Base-by-base conservation (phyloP, 352 stramenopile species). In the Globisporangium viniferum region DNA sequence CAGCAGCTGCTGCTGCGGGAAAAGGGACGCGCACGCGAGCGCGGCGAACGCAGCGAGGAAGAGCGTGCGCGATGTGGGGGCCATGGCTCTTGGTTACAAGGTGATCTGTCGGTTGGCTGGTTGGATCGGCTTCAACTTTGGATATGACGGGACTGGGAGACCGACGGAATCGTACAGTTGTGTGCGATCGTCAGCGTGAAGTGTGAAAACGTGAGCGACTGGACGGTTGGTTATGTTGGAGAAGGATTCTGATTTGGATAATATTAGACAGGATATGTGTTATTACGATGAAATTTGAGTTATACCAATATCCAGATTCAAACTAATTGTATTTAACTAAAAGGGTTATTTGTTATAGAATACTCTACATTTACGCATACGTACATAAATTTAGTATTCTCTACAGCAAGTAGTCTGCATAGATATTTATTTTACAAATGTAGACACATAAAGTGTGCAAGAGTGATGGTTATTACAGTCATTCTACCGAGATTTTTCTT, bases 101-200 rank as follows among this genome's bases (percentile, higher is more conserved):
- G 5, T 6, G 29, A 59, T 64, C 27, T 20, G 31, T 24, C 51
- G 31, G 31, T 29, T 62, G 57, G 20, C 22, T 62, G 57, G n/a
- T 35, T 62, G 57, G 33, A 24, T 14, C 8, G 29, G 54, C 64
- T 69, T 69, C 62, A 67, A 67, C 62, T 61, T 67, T 35, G 62
- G 39, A 33, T 53, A 14, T 67, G 12, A 20, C 24, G 2, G 29
- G 24, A 44, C 36, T 29, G 14, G 15, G 61, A 51, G 35, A 33
- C 9, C 33, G 33, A 51, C 57, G 35, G 57, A 62, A 62, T 36
- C 24, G 18, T 15, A 55, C 24, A 24, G 24, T 24, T 24, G n/a
- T 22, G 15, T 15, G 41, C 41, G 14, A n/a, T 49, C 15, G 41
- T 49, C 41, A 49, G 41, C 4, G 24, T 24, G 41, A 46, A 46